Percentiles rank a stretch among this genome's conserved stretches.
These are phyloP conservation scores for Amborella trichopoda DNA, from an alignment of 164 flowering plant genomes.

Conservation along the genomic window DNA sequence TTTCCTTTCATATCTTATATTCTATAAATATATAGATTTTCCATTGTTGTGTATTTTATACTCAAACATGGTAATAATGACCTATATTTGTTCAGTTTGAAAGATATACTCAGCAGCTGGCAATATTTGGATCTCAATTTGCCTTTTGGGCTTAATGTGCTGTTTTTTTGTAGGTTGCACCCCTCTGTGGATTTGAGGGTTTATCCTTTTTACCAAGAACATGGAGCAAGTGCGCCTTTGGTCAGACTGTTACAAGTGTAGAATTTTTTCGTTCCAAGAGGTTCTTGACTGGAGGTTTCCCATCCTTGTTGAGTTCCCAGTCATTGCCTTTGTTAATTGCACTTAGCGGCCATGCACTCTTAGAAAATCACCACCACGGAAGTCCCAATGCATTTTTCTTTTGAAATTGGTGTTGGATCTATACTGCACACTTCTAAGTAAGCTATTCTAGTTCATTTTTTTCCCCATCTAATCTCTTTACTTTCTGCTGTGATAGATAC, in stretches of 20 bases:
- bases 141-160: neutral
- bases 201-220: slow-evolving; percentile 24
- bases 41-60: no score
- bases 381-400: slow-evolving; percentile 43
- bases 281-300: slow-evolving; percentile 83
- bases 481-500: no score
- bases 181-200: slow-evolving; percentile 21
- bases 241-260: slow-evolving; percentile 45
- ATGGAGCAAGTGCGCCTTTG: slow-evolving; percentile 69
- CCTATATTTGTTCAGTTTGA: neutral
- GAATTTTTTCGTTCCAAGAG: slow-evolving; percentile 59
- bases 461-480: neutral
- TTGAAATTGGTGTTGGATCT: slow-evolving; percentile 52
- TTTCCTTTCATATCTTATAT: neutral
- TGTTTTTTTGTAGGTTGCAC: slow-evolving; percentile 30
- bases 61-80: neutral
- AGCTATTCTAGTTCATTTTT: slow-evolving; percentile 8
- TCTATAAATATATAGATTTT: neutral
- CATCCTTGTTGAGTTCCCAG: slow-evolving; percentile 52
- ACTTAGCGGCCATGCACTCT: slow-evolving; percentile 48
- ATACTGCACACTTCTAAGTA: slow-evolving; percentile 40
- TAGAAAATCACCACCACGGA: slow-evolving; percentile 29
- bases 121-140: neutral
- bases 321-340: slow-evolving; percentile 88
- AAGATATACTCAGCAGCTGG: neutral